Evolutionary conservation across 352 stramenopile species (phyloP), one percentile per base, ranked within the genome.

Genomic region (Globisporangium carolinianum): DNA sequence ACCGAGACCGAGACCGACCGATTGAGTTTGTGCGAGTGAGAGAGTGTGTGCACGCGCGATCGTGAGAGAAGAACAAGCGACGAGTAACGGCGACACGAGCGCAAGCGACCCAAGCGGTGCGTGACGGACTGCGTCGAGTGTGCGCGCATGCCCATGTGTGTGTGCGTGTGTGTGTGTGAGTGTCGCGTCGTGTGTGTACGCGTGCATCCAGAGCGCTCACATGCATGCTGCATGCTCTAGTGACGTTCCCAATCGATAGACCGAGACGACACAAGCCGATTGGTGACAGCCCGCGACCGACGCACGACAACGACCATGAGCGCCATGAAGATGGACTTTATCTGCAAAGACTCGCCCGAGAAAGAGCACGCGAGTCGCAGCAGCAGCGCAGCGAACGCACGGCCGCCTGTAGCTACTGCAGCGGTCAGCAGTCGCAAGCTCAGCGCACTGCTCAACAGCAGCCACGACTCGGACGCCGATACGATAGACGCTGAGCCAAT

Each of bases 301-400:
- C n/a, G 45, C 45, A n/a, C 15, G 15, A 24, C 1, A 45, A 6
- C 12, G 24, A 67, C 42, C 18, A 89, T 87, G 75, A 88, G 77
- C 58, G 77, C 77, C 17, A 90, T 90, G 80, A 90, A 88, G 53
- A 87, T 90, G 80, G 77, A 87, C 53, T 90, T 88, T 51, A 90
- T 90, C 67, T 87, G 75, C 65, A 76, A 85, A 65, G 75, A 89
- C 60, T 65, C 66, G 38, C 59, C 62, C 55, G 61, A 75, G 57
- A 61, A 43, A 12, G 24, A 32, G 24, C 24, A 32, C 24, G 48
- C 18, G 54, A 61, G 7, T 56, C 18, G 5, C 45, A 39, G 10
- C 15, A 41, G 18, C 39, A 38, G 3, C 56, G 24, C 14, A 11
- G 42, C 9, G 15, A 17, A 14, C 35, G 57, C 50, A 15, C 41